Conservation (phyloP, 345 rosid genomes). For the Eucalyptus rudis region DNA sequence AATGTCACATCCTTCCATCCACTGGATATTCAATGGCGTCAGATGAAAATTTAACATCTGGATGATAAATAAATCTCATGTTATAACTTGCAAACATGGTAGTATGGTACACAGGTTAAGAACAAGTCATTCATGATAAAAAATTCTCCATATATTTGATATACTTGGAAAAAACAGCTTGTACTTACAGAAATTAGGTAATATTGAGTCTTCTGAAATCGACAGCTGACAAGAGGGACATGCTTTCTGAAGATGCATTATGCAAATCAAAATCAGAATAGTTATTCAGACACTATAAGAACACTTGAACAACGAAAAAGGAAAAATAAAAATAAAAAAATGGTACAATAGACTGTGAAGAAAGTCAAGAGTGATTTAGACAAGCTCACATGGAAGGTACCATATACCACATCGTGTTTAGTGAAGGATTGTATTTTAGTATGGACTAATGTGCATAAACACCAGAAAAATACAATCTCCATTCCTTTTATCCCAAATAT, state of each 20-base stretch:
- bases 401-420: not conserved
- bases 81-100: not conserved
- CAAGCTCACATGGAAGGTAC: not conserved
- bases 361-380: not conserved
- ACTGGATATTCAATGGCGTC: not conserved
- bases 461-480: not conserved
- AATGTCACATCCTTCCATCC: not conserved
- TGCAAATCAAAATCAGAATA: not conserved
- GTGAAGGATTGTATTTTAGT: not conserved
- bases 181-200: conserved; percentile 74
- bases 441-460: not conserved
- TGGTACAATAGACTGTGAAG: not conserved
- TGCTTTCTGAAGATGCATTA: conserved; percentile 44
- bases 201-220: conserved; percentile 48
- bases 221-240: conserved; percentile 65
- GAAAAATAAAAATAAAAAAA: not conserved
- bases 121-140: not conserved
- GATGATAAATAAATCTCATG: not conserved
- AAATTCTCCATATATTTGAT: not conserved
- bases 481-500: not conserved
- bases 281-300: not conserved
- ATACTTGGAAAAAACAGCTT: not conserved
- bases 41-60: not conserved
- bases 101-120: not conserved
- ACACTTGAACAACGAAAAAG: not conserved